phyloP scores from a whole-genome alignment of 768 basidiomycete genomes.

The Leccinellum rugosiceps region DNA sequence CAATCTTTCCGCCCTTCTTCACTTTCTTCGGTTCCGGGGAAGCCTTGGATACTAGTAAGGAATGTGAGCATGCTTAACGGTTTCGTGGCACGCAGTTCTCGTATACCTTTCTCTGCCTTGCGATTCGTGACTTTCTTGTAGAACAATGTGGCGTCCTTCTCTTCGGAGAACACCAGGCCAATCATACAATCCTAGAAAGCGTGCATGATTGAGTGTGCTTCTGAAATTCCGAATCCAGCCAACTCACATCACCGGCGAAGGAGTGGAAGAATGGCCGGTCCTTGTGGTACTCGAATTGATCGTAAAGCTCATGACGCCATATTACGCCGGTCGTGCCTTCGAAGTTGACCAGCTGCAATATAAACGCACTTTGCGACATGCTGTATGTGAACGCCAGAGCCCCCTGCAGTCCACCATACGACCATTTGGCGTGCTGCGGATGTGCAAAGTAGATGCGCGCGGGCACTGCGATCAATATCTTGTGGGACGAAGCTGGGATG shows the following conservation, averaged over 20 bases:
- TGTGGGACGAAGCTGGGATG: conserved; percentile 54
- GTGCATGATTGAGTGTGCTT: background rate
- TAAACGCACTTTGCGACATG: conserved; percentile 49
- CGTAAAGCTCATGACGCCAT: conserved; percentile 92
- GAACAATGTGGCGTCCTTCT: conserved; percentile 78
- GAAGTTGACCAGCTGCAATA: conserved; percentile 82
- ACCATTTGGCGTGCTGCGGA: conserved; percentile 75
- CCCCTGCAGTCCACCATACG: conserved; percentile 85
- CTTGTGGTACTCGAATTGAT: conserved; percentile 73
- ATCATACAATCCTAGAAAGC: conserved; percentile 76
- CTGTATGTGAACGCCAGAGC: conserved; percentile 73
- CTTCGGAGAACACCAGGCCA: conserved; percentile 86
- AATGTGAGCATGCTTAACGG: conserved; percentile 1
- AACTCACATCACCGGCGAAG: conserved; percentile 83
- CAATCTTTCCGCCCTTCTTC: conserved; percentile 71
- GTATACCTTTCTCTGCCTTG: conserved; percentile 59
- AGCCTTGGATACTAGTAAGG: conserved; percentile 40
- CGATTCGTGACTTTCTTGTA: conserved; percentile 77
- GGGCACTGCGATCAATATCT: conserved; percentile 78
- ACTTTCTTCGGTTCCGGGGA: conserved; percentile 52
- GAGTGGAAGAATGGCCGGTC: conserved; percentile 92
- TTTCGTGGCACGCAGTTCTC: no score
- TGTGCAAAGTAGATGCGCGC: conserved; percentile 90
- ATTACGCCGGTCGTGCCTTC: conserved; percentile 80
- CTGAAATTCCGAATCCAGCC: background rate